phyloP scores from a whole-genome alignment of 2,329 filamentous ascomycete genomes.

The Mycocentrospora acerina region DNA sequence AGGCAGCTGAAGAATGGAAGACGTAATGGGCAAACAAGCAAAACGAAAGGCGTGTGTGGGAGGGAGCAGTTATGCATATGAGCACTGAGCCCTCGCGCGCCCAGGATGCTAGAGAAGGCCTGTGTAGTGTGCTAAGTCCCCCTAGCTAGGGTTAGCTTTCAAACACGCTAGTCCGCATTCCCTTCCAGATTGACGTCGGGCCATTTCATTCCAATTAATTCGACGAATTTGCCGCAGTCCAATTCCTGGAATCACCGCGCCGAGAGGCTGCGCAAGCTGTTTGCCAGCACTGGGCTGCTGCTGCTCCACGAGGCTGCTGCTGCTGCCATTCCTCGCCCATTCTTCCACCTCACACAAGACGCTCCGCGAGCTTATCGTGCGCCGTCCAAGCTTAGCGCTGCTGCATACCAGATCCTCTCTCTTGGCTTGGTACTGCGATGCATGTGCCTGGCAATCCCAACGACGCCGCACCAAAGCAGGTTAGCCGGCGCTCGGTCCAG shows the following conservation, averaged over 20 bases:
- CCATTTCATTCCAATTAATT: conserved; percentile 6
- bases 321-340: no score
- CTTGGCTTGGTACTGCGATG: conserved; percentile 15
- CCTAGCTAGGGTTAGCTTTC: no score
- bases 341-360: no score
- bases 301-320: no score
- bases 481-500: conserved; percentile 14
- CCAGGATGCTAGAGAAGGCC: conserved; percentile 16
- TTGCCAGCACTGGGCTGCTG: no score
- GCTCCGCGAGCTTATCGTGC: conserved; percentile 1
- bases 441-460: conserved; percentile 11
- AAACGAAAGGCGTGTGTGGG: conserved; percentile 13
- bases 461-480: conserved; percentile 7
- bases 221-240: no score
- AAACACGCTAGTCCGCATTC: no score
- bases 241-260: no score
- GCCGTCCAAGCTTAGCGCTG: conserved; percentile 13
- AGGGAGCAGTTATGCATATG: conserved; percentile 16
- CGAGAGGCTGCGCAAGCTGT: no score
- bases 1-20: conserved; percentile 5
- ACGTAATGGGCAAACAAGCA: conserved; percentile 5
- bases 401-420: conserved; percentile 8
- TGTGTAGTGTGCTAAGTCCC: conserved; percentile 19
- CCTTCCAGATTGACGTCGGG: no score
- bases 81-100: conserved; percentile 13